These are phyloP conservation scores for Chaetoceros tenuissimus DNA, from an alignment of 108 stramenopile species.

Conservation along the genomic window DNA sequence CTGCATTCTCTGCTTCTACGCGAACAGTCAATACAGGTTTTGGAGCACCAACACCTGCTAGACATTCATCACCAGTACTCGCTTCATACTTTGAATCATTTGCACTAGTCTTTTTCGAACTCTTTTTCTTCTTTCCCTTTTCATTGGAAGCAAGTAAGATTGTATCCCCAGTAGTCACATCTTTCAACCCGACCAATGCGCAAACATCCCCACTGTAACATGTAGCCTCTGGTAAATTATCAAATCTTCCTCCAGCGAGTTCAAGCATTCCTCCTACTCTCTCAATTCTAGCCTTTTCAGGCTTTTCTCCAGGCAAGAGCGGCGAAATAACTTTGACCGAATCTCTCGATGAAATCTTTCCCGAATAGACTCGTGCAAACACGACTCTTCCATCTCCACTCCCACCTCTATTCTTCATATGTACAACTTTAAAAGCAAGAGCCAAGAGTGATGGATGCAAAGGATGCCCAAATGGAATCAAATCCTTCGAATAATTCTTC, in stretches of 20 bases:
- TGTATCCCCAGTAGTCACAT: slow-evolving; percentile 81
- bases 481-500: neutral
- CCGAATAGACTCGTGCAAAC: slow-evolving; percentile 84
- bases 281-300: slow-evolving; percentile 34
- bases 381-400: slow-evolving; percentile 85
- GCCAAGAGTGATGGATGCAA: slow-evolving; percentile 65
- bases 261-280: slow-evolving; percentile 79
- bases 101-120: slow-evolving; percentile 26
- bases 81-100: neutral
- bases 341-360: slow-evolving; percentile 54
- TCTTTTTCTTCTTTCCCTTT: slow-evolving; percentile 11
- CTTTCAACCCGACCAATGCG: slow-evolving; percentile 76
- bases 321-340: slow-evolving; percentile 59
- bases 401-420: slow-evolving; percentile 84
- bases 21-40: slow-evolving; percentile 85
- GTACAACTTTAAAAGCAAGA: slow-evolving; percentile 84
- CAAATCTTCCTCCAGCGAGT: slow-evolving; percentile 71
- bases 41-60: slow-evolving; percentile 74
- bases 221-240: slow-evolving; percentile 57
- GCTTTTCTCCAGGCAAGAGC: slow-evolving; percentile 29
- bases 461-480: slow-evolving; percentile 59
- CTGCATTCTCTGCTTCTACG: slow-evolving; percentile 56
- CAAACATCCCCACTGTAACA: slow-evolving; percentile 77
- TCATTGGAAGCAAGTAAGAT: slow-evolving; percentile 40
- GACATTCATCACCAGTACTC: slow-evolving; percentile 20